These are phyloP conservation scores for Candolleomyces eurysporus DNA, from an alignment of 768 basidiomycete species.

Conservation along the genomic window DNA sequence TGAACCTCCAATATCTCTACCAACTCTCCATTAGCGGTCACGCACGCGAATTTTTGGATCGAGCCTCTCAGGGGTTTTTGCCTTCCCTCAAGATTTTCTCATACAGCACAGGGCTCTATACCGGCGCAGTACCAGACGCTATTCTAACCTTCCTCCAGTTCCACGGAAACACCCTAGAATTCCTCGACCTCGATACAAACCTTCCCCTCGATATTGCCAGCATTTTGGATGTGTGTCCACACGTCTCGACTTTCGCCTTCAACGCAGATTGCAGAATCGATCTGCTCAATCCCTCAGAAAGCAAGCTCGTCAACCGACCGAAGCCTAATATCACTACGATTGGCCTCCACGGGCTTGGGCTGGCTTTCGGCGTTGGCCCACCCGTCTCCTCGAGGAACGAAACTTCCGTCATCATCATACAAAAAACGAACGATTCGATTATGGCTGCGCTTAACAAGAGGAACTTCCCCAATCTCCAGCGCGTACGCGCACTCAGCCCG, in stretches of 20 bases:
- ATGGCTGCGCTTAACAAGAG: slow-evolving; percentile 49
- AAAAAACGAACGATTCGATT: slow-evolving; percentile 65
- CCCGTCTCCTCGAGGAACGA: slow-evolving; percentile 40
- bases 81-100: slow-evolving; percentile 58
- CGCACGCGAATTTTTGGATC: slow-evolving; percentile 66
- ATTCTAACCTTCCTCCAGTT: slow-evolving; percentile 53
- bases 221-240: slow-evolving; percentile 63
- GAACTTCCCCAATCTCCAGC: slow-evolving; percentile 61
- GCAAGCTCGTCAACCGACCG: slow-evolving; percentile 46
- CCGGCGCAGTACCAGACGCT: slow-evolving; percentile 52
- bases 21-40: slow-evolving; percentile 64
- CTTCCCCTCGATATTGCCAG: slow-evolving; percentile 53
- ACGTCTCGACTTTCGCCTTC: slow-evolving; percentile 62
- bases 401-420: slow-evolving; percentile 47
- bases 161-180: slow-evolving; percentile 57
- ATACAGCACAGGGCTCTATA: slow-evolving; percentile 48
- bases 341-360: slow-evolving; percentile 65
- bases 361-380: slow-evolving; percentile 67
- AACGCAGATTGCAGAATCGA: slow-evolving; percentile 71
- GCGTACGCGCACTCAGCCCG: slow-evolving; percentile 58
- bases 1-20: slow-evolving; percentile 53
- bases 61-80: slow-evolving; percentile 64
- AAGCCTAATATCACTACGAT: slow-evolving; percentile 58
- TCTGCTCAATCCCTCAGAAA: slow-evolving; percentile 30
- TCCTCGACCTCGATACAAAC: slow-evolving; percentile 65